phyloP scores from a whole-genome alignment of 192 early-diverging fungal species.

The Dispira simplex region DNA sequence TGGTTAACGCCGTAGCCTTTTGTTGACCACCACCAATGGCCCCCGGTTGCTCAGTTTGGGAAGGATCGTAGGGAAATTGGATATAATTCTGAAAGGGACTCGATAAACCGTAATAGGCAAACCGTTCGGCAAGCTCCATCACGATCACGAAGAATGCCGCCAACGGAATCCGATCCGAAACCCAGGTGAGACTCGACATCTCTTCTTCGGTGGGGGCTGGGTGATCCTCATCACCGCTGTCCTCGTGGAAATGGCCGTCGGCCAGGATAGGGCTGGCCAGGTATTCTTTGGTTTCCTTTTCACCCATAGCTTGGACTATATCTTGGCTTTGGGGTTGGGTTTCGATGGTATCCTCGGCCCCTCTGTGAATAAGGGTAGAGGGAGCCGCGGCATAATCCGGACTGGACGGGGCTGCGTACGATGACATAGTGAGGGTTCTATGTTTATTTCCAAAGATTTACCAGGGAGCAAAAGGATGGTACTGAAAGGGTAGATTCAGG shows the following conservation, averaged over 20 bases:
- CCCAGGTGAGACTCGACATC: slow-evolving; percentile 29
- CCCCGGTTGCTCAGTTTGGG: slow-evolving; percentile 25
- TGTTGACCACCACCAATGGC: slow-evolving; percentile 36
- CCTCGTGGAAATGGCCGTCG: slow-evolving; percentile 11
- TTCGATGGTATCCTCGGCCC: neutral
- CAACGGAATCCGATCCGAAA: slow-evolving; percentile 37
- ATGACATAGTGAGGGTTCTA: too few species aligned
- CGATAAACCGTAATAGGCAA: slow-evolving; percentile 43
- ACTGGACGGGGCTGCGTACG: too few species aligned
- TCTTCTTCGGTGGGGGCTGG: slow-evolving; percentile 42
- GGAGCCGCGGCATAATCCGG: too few species aligned
- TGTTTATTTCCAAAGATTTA: too few species aligned
- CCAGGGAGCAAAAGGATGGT: too few species aligned
- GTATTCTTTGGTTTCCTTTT: neutral
- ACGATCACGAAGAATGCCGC: slow-evolving; percentile 39
- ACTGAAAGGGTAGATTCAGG: too few species aligned
- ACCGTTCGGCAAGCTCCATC: slow-evolving; percentile 44
- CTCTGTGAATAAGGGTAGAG: too few species aligned
- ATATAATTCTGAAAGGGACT: slow-evolving; percentile 47
- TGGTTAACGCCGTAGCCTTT: slow-evolving; percentile 35
- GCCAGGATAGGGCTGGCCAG: neutral
- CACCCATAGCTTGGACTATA: neutral
- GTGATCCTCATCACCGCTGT: slow-evolving; percentile 22
- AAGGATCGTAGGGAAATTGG: slow-evolving; percentile 26
- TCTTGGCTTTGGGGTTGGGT: slow-evolving; percentile 2